Evolutionary conservation across 495 filamentous ascomycete species (phyloP), one percentile per base, ranked within the genome.

Genomic region (Lineolata rhizophorae): DNA sequence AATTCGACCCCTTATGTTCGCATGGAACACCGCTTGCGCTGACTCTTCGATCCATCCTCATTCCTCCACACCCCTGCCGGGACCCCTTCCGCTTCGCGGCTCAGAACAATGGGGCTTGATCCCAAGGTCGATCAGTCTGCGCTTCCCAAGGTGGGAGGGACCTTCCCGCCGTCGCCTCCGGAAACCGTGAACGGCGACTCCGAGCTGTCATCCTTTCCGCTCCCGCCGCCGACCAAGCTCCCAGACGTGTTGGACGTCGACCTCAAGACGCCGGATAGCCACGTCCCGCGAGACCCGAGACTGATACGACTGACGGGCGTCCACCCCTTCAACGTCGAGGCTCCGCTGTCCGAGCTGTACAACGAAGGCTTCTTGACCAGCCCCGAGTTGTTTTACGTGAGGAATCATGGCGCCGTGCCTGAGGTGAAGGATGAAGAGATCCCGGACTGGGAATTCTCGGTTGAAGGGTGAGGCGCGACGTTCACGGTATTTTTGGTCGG

Each of bases 291-390:
- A 38, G 85, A 95, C 55, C 66, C 80, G 3, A 64, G 85, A 18
- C 55, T 95, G 21, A 90, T 95, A 39, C 63, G 85, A 26, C 56
- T 95, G 30, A 95, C 85, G 13, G 84, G 85, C 24, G 64, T 80
- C 21, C 85, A 95, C 55, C 85, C 85, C 2, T 91, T 91, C 56
- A 95, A 95, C 48, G 77, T 84, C 29, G 85, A 95, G 55, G 66
- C 85, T 3, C 85, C 85, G 5, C 53, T 95, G 8, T 76, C 66
- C 12, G 64, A 70, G 3, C 58, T 95, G 5, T 93, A 66, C 48
- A 64, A 93, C 42, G 72, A 91, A 54, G 72, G 73, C 3, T 95
- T 93, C 49, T 57, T 95, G 22, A 95, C 85, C 3, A 74, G 73
- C 15, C 74, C 80, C n/a, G 79, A 93, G 39, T 57, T 95, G 1